These are phyloP conservation scores for Fusarium coicis DNA, from an alignment of 2,329 filamentous ascomycete species.

Conservation along the genomic window DNA sequence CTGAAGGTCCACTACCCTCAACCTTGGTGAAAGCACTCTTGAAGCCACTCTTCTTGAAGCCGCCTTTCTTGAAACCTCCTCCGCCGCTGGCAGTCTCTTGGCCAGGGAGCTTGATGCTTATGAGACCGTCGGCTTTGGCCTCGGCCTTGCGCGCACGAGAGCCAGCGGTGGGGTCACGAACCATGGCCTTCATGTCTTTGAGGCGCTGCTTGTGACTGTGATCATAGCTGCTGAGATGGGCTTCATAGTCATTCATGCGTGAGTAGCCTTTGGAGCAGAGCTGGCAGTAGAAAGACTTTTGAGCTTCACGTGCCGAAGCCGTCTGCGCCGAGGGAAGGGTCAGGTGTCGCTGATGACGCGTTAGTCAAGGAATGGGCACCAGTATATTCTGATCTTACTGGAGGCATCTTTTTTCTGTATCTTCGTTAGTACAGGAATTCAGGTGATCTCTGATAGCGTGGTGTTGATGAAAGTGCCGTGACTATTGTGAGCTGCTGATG, in stretches of 20 bases:
- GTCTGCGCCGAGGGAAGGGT: constrained; percentile 69
- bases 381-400: constrained; percentile 59
- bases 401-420: constrained; percentile 59
- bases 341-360: constrained; percentile 61
- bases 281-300: constrained; percentile 84
- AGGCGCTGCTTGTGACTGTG: constrained; percentile 93
- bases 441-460: too few relatives aligned
- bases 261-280: constrained; percentile 95
- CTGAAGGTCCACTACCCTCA: constrained; percentile 49
- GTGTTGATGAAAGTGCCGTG: background rate
- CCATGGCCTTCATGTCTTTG: constrained; percentile 88
- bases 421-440: fast-evolving
- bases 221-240: constrained; percentile 93
- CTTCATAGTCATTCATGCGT: constrained; percentile 95
- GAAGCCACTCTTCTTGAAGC: constrained; percentile 86
- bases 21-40: constrained; percentile 77
- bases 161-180: constrained; percentile 74
- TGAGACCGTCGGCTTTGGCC: constrained; percentile 74
- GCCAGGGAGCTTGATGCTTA: constrained; percentile 71
- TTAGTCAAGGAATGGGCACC: constrained; percentile 42
- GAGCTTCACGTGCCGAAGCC: constrained; percentile 76
- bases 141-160: constrained; percentile 75
- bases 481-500: background rate
- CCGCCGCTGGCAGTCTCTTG: constrained; percentile 48
- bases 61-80: constrained; percentile 72